Evolutionary conservation across 2,329 filamentous ascomycete species (phyloP).

Genomic region (Hymenoscyphus albidus): DNA sequence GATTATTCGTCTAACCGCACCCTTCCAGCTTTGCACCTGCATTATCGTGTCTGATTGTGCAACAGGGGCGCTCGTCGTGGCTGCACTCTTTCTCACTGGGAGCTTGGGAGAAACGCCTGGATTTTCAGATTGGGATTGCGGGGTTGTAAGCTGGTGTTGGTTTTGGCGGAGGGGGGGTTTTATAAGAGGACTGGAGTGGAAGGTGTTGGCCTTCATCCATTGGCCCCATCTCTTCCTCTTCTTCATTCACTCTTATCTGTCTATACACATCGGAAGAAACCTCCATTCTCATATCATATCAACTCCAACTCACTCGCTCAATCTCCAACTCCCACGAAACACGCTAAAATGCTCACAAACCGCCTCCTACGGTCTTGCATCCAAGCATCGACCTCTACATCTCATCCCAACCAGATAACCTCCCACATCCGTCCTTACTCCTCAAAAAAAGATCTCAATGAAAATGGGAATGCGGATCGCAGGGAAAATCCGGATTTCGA

Average conservation of each 20-base stretch:
- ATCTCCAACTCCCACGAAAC: background rate
- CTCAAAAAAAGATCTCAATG: slow-evolving; percentile 4
- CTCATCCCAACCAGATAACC: slow-evolving; percentile 9
- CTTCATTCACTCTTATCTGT: no score
- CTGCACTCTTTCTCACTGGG: background rate
- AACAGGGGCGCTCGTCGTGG: background rate
- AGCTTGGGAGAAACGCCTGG: no score
- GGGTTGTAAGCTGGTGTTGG: background rate
- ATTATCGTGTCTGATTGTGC: background rate
- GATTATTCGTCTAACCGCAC: background rate
- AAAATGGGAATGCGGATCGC: background rate
- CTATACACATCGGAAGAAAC: background rate
- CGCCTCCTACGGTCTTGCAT: background rate
- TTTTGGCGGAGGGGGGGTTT: no score
- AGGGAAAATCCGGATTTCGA: slow-evolving; percentile 26
- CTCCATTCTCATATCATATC: background rate
- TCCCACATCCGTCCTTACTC: slow-evolving; percentile 21
- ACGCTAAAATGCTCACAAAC: background rate
- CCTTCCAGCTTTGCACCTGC: background rate
- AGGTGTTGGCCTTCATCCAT: no score
- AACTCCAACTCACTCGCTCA: no score
- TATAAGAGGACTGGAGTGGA: no score
- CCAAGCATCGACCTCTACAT: background rate
- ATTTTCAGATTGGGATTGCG: background rate
- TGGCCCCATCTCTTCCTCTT: no score